Evolutionary conservation across 2,329 filamentous ascomycete genomes (phyloP), one percentile per base, ranked within the genome.

Genomic region (Aspergillus sp.): DNA sequence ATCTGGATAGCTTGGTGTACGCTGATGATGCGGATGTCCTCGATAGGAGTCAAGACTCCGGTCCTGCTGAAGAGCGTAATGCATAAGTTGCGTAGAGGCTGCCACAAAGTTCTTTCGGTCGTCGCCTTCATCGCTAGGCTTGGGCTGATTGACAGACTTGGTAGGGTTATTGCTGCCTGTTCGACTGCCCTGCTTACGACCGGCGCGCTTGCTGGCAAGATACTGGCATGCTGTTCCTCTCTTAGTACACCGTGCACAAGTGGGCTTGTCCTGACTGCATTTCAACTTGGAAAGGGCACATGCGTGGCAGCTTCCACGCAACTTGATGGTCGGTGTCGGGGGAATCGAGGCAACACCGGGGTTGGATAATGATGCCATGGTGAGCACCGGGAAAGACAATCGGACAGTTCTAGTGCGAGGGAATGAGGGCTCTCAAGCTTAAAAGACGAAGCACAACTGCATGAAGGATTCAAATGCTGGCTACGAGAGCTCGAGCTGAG

Each of bases 241-340:
- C 45, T 60, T 60, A 7, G 46, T 23, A 13, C 57, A 60, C 17
- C 57, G 50, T 47, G 51, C 45, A 34, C 57, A 60, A 4, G 51
- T 60, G 9, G 57, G 57, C 22, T 54, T 60, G n/a, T 60, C 57
- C 45, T 60, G 50, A 43, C 57, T 60, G 46, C 57, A 60, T 30
- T 60, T 60, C 13, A 60, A 38, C 45, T 60, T 60, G n/a, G 57
- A 60, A n/a, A 50, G 8, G 17, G 57, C 51, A 48, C 57, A 60
- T 17, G 51, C 51, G 23, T 60, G 51, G 31, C 57, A 60, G 31
- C 57, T 60, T 30, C 51, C 57, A 43, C 57, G 51, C 25, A 60
- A 46, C 22, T 60, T 60, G 45, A 58, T 34, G 45, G 48, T 22
- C 48, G 53, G 53, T 34, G 28, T 17, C 25, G 34, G 41, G 53